phyloP scores from a whole-genome alignment of 2,329 filamentous ascomycete genomes.

The Exophiala mesophila region DNA sequence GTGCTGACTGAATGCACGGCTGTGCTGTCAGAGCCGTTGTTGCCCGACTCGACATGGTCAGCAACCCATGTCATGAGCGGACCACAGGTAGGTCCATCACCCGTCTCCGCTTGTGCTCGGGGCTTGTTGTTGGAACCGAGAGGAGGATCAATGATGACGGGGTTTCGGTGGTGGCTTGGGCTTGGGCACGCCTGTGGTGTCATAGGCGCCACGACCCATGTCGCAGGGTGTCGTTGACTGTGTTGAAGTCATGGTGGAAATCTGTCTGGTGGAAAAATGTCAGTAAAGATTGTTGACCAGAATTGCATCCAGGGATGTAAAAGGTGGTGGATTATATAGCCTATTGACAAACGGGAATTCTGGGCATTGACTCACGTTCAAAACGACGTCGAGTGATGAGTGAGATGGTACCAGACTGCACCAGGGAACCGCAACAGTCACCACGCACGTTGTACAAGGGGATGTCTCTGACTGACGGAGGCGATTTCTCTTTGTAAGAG shows the following conservation, averaged over 20 bases:
- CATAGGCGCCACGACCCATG: constrained; percentile 50
- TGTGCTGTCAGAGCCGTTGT: too few relatives aligned
- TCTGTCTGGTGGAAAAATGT: constrained; percentile 10
- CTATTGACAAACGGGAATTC: too few relatives aligned
- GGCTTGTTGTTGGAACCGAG: too few relatives aligned
- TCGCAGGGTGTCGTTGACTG: constrained; percentile 30
- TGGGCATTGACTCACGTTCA: too few relatives aligned
- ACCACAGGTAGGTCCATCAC: too few relatives aligned
- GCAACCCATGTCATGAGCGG: too few relatives aligned
- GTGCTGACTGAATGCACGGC: too few relatives aligned
- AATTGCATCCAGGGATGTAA: not conserved
- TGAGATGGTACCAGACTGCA: too few relatives aligned
- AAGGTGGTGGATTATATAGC: constrained; percentile 16
- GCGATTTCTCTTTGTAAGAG: constrained; percentile 13
- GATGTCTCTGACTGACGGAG: constrained; percentile 13
- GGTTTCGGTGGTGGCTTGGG: constrained; percentile 38
- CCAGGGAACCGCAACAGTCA: not conserved
- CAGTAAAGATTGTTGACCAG: constrained; percentile 10
- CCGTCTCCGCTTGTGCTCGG: too few relatives aligned
- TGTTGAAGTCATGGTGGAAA: constrained; percentile 25
- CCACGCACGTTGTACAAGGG: constrained; percentile 16
- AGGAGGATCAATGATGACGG: not conserved
- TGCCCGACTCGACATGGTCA: too few relatives aligned
- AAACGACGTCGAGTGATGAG: too few relatives aligned
- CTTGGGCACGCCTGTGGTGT: constrained; percentile 49